Percentiles rank a stretch among this genome's conserved stretches.
Conservation (phyloP, 169 alveolate genomes). For the Plasmodium knowlesi region DNA sequence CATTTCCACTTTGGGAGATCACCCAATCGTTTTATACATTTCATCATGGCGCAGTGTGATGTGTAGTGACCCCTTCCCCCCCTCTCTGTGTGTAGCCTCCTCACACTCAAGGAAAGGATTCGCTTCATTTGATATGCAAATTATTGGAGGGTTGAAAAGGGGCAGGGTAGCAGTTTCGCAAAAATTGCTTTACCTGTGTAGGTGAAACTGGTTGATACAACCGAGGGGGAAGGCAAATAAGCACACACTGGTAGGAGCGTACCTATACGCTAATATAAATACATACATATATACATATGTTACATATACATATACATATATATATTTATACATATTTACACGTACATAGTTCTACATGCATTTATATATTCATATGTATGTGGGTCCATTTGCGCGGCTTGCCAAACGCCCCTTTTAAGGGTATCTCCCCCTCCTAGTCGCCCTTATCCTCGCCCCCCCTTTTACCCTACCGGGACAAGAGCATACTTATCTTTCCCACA, state of each 20-base stretch:
- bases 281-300: not conserved
- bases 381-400: not conserved
- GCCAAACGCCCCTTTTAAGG: not conserved
- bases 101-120: not conserved
- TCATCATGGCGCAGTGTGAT: not conserved
- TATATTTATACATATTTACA: not conserved
- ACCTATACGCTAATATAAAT: not conserved
- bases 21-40: not conserved
- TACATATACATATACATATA: not conserved
- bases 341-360: too few species aligned
- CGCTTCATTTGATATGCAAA: not conserved
- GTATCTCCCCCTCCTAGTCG: too few species aligned
- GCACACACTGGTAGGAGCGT: not conserved
- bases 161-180: not conserved
- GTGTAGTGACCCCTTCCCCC: not conserved
- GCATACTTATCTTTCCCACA: not conserved
- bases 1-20: not conserved
- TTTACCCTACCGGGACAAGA: not conserved
- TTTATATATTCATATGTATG: not conserved
- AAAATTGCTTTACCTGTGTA: too few species aligned
- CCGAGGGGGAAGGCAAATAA: too few species aligned
- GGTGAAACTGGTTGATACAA: too few species aligned
- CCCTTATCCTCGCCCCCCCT: not conserved
- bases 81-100: not conserved
- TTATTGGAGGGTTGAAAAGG: not conserved